phyloP scores from a whole-genome alignment of 805 yeast species.

The Brettanomyces custersianus region DNA sequence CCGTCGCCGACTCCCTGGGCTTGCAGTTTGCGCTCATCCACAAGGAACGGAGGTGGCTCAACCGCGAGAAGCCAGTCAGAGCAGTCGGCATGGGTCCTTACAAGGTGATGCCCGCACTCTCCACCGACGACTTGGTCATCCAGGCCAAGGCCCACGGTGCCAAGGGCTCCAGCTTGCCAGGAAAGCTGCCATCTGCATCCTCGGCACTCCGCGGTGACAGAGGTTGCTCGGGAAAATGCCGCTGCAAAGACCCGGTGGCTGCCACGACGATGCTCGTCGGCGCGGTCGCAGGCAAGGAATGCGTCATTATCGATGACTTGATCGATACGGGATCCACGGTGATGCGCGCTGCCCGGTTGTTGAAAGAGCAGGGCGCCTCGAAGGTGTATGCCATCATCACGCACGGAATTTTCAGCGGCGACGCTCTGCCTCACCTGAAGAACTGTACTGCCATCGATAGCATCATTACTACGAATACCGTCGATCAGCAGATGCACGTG shows the following conservation, averaged over 20 bases:
- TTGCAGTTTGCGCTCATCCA: slow-evolving; percentile 91
- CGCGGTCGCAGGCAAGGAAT: slow-evolving; percentile 76
- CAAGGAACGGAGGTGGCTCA: slow-evolving; percentile 69
- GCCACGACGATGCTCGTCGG: slow-evolving; percentile 96
- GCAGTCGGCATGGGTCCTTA: slow-evolving; percentile 9
- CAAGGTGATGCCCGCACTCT: slow-evolving; percentile 10
- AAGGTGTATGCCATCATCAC: slow-evolving; percentile 83
- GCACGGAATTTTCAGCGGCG: slow-evolving; percentile 90
- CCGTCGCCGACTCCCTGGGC: slow-evolving; percentile 83
- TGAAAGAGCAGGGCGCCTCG: slow-evolving; percentile 89
- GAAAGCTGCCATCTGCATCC: slow-evolving; percentile 45
- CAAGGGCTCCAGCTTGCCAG: not conserved
- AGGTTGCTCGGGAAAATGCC: not conserved
- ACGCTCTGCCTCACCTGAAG: slow-evolving; percentile 66
- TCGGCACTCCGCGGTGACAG: slow-evolving; percentile 87
- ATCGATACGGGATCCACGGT: slow-evolving; percentile 92
- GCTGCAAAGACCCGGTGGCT: slow-evolving; percentile 23
- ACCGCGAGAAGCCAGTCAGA: slow-evolving; percentile 17
- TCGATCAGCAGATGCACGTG: slow-evolving; percentile 66
- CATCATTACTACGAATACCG: slow-evolving; percentile 81
- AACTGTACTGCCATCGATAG: slow-evolving; percentile 63
- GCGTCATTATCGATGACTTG: slow-evolving; percentile 88
- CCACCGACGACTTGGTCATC: slow-evolving; percentile 15
- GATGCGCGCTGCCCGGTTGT: slow-evolving; percentile 81
- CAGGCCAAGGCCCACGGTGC: not conserved